Percentiles rank a stretch among this genome's conserved stretches.
Conservation (phyloP, 805 yeast species). For the Wickerhamomyces rabaulensis region DNA sequence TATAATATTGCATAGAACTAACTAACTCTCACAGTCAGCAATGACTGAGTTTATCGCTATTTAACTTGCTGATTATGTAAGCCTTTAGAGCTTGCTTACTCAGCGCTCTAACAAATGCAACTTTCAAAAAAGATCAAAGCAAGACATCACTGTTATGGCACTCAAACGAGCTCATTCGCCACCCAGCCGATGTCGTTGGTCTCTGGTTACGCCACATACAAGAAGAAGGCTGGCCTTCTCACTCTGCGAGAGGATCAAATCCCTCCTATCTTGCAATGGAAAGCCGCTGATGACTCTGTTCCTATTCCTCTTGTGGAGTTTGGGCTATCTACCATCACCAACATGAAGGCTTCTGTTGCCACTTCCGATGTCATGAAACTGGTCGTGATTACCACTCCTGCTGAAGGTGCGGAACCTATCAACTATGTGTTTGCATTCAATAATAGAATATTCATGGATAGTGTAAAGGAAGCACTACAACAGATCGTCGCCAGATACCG, state of each 20-base stretch:
- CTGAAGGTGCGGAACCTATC: conserved; percentile 26
- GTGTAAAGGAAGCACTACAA: conserved; percentile 60
- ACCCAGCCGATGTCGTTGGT: conserved; percentile 28
- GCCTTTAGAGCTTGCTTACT: neutral
- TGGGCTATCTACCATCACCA: conserved; percentile 36
- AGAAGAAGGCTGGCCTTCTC: conserved; percentile 52
- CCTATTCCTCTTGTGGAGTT: conserved; percentile 35
- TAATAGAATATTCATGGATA: conserved; percentile 71
- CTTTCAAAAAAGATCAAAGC: neutral
- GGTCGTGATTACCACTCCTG: conserved; percentile 43
- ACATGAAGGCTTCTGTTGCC: conserved; percentile 67
- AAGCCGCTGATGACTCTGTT: conserved; percentile 45
- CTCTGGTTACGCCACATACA: conserved; percentile 50
- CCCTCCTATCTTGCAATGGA: conserved; percentile 55
- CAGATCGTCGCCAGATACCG: conserved; percentile 63
- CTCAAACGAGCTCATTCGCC: neutral
- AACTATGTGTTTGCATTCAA: conserved; percentile 54
- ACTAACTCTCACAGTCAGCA: too few relatives aligned
- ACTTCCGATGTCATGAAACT: conserved; percentile 62
- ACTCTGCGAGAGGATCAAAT: conserved; percentile 49
- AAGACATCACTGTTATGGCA: neutral
- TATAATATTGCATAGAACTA: too few relatives aligned
- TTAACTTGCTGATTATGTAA: neutral
- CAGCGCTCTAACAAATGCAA: too few relatives aligned
- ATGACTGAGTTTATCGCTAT: too few relatives aligned